Conservation (phyloP, 352 stramenopile species). For the Pythium aquatile region DNA sequence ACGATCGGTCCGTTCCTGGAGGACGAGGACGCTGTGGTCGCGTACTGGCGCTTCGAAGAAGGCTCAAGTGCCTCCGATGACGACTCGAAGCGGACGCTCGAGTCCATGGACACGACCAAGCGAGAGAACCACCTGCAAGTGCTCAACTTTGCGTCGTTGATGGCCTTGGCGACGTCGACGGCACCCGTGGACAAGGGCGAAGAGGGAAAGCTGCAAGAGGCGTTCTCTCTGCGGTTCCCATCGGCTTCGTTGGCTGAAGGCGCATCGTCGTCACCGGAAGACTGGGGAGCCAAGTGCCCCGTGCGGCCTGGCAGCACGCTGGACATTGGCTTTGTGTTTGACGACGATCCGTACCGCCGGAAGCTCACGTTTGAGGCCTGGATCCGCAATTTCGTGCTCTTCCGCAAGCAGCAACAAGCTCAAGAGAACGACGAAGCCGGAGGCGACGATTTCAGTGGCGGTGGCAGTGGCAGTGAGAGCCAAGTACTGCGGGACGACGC, state of each 20-base stretch:
- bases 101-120: conserved; percentile 81
- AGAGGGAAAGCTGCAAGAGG: conserved; percentile 63
- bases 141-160: conserved; percentile 32
- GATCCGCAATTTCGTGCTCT: conserved; percentile 58
- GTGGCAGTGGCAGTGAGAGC: background rate
- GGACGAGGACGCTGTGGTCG: conserved; percentile 80
- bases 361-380: conserved; percentile 79
- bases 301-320: conserved; percentile 59
- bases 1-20: conserved; percentile 83
- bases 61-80: conserved; percentile 34
- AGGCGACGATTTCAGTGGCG: background rate
- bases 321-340: conserved; percentile 65
- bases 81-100: conserved; percentile 22
- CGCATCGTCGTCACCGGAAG: conserved; percentile 1
- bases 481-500: conserved; percentile 5
- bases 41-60: conserved; percentile 88
- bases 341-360: conserved; percentile 79
- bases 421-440: conserved; percentile 25
- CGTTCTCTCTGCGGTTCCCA: conserved; percentile 64
- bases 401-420: conserved; percentile 33
- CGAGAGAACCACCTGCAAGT: conserved; percentile 74
- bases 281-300: conserved; percentile 51
- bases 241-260: conserved; percentile 7
- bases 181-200: conserved; percentile 76
- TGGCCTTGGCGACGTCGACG: conserved; percentile 50